Base-by-base conservation (phyloP, 2,329 filamentous ascomycete genomes). In the Colletotrichum brevisporum region DNA sequence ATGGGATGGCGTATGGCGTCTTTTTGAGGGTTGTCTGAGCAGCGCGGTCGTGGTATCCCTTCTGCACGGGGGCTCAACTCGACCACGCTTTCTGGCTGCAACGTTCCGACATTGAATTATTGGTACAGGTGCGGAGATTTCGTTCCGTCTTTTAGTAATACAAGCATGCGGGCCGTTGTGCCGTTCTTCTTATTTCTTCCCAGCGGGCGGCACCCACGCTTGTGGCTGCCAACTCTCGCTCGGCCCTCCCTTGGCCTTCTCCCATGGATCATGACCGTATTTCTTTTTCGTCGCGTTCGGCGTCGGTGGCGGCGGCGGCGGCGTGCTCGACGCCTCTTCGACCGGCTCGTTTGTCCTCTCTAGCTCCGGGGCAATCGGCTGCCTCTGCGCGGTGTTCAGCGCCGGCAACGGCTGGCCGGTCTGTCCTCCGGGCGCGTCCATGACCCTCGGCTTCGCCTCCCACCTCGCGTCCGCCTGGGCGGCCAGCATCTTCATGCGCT, bases 221-320 rank as follows among this genome's bases (percentile, higher is more conserved):
- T 87, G 76, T 0, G 91, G 91, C 78, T 92, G 89, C 90, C 90
- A 93, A n/a, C 80, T 83, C 76, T 92, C 90, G 62, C 90, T 84
- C 0, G 89, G 88, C 0, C 83, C 6, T 36, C 31, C 85, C 21
- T 75, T 82, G 1, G 85, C 83, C 71, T 83, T 84, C 36, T 86
- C 86, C 90, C 90, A 92, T 2, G 90, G 90, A 75, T 91, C 84
- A 1, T 80, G 73, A 3, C 70, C 70, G 1, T 74, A 73, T 16
- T 74, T 66, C 36, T 67, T 61, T 43, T 66, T 67, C 43, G 24
- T 27, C 47, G 39, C 15, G 41, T 61, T 64, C n/a, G 39, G 16
- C 13, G 16, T 65, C 43, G 69, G 21, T 61, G 36, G 63, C 60
- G 24, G 26, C 39, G 9, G 36, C 24, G 9, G 36, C 24, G 24